Evolutionary conservation across 1,284 basidiomycete species (phyloP).

Genomic region (Somion occarium): DNA sequence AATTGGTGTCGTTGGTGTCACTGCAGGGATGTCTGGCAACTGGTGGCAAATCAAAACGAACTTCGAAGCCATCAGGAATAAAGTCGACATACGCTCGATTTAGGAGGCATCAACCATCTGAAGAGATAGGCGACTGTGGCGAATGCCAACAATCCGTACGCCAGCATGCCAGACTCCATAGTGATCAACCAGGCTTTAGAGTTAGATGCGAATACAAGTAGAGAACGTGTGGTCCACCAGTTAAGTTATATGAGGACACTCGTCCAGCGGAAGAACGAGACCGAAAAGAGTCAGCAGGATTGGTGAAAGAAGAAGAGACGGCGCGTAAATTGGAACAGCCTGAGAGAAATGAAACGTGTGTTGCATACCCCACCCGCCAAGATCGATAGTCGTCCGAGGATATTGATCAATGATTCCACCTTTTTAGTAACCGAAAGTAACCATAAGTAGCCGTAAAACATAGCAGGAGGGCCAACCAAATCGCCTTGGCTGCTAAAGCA

Average conservation of each 20-base stretch:
- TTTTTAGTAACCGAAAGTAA: too few species aligned
- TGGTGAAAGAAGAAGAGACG: background rate
- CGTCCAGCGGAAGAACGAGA: too few species aligned
- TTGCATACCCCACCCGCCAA: too few species aligned
- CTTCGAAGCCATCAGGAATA: background rate
- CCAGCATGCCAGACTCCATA: background rate
- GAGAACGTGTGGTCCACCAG: background rate
- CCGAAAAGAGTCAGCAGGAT: background rate
- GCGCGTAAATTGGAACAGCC: too few species aligned
- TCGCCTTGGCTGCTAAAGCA: too few species aligned
- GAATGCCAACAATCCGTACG: background rate
- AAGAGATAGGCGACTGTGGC: background rate
- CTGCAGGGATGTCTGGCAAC: constrained; percentile 9
- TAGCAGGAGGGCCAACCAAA: too few species aligned
- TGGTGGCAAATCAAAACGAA: background rate
- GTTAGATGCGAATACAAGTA: background rate
- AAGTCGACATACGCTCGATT: background rate
- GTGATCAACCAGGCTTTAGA: background rate
- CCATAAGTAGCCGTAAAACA: too few species aligned
- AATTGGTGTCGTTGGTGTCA: constrained; percentile 9
- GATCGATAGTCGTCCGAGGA: too few species aligned
- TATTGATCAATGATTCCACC: too few species aligned
- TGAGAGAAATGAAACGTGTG: too few species aligned
- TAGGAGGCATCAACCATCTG: constrained; percentile 1
- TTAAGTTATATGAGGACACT: background rate